These are phyloP conservation scores for Hirsutella thompsonii DNA, from an alignment of 2,329 filamentous ascomycete species.

Conservation along the genomic window DNA sequence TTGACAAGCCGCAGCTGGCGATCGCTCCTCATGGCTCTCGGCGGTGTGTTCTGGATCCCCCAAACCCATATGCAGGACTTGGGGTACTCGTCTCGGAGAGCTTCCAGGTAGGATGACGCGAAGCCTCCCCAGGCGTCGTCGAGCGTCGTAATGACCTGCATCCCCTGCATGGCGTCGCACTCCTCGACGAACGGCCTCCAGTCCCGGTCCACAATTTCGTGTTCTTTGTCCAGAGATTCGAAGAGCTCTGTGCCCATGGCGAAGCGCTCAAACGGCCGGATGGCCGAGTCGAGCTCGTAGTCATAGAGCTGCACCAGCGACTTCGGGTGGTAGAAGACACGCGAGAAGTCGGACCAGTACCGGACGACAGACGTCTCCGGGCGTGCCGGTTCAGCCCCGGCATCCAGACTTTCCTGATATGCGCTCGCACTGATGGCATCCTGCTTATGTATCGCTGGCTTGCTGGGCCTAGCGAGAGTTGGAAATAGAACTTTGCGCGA, in stretches of 20 bases:
- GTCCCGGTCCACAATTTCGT: slow-evolving; percentile 84
- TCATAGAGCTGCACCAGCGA: slow-evolving; percentile 81
- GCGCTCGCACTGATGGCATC: slow-evolving; percentile 53
- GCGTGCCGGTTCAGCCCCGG: slow-evolving; percentile 51
- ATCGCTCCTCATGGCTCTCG: slow-evolving; percentile 38
- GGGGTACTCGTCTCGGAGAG: slow-evolving; percentile 78
- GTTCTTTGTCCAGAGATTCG: slow-evolving; percentile 57
- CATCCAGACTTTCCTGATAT: slow-evolving; percentile 71
- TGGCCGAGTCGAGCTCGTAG: slow-evolving; percentile 66
- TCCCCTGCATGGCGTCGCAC: slow-evolving; percentile 79
- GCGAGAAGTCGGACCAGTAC: slow-evolving; percentile 94
- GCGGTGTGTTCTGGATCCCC: slow-evolving; percentile 56
- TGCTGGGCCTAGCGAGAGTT: slow-evolving; percentile 44
- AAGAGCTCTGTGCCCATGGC: slow-evolving; percentile 74
- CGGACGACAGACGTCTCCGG: slow-evolving; percentile 62
- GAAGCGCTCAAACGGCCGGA: slow-evolving; percentile 85
- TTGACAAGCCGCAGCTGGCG: slow-evolving; percentile 52
- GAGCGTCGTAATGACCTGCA: slow-evolving; percentile 61
- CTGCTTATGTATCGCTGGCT: slow-evolving; percentile 55
- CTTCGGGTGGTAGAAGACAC: slow-evolving; percentile 81
- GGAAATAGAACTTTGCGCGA: background rate
- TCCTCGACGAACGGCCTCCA: slow-evolving; percentile 81
- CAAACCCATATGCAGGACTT: slow-evolving; percentile 82
- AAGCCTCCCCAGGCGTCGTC: slow-evolving; percentile 80
- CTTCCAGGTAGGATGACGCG: slow-evolving; percentile 58